Evolutionary conservation across 371 early-diverging fungal genomes (phyloP), one percentile per base, ranked within the genome.

Genomic region (Mucor mucedo): DNA sequence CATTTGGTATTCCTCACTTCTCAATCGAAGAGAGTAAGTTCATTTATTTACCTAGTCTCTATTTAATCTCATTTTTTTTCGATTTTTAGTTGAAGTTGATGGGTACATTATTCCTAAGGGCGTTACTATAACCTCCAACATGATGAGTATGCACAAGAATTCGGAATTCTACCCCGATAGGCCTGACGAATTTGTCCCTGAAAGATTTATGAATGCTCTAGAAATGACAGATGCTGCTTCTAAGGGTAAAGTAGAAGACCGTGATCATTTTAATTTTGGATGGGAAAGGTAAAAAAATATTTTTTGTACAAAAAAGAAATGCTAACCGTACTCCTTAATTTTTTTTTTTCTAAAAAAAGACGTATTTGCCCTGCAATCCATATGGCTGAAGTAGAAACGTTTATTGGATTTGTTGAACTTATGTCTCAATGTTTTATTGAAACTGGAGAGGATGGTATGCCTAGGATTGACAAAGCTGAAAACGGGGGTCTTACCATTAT

Each of bases 231-330:
- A 47, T n/a, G 30, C 54, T 14, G 33, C 49, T 16, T 45, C 53
- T 40, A 62, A 53, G 16, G 63, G 57, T 13, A 58, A 47, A 40
- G 13, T 62, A 7, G 58, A 55, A 21, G 48, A 53, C 16, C 32
- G 68, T 5, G 63, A 68, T 45, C 58, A 52, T 13, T 68, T 57
- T 58, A 48, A 35, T 4, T 68, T 68, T 62, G 68, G 68, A 6
- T 68, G 68, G 68, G 68, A 62, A 57, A 62, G 68, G 57, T 57
- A 57, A 21, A 21, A n/a, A 21, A 21, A 21, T 21, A 21, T 21
- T 21, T 32, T 28, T 16, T 40, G 5, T 1, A 21, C 21, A 21
- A 21, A 21, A 21, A 21, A 21, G 1, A 21, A 21, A 21, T 21
- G 21, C 21, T 21, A 21, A 21, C 21, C 21, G 1, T 21, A 21